These are phyloP conservation scores for Paxillus rubicundulus DNA, from an alignment of 768 basidiomycete species.

Conservation along the genomic window DNA sequence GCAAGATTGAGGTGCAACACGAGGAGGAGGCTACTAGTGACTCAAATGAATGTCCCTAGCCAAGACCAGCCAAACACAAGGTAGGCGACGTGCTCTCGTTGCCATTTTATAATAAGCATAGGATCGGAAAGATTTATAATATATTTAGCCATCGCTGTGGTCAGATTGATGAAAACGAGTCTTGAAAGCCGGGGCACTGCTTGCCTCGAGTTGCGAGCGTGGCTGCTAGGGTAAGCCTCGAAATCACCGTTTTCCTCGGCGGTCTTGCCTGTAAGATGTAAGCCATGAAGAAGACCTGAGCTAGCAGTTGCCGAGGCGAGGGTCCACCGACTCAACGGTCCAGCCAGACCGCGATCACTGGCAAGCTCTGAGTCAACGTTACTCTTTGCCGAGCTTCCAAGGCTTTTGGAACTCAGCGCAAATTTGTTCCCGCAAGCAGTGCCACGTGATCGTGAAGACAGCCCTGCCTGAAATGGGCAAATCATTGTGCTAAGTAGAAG, in stretches of 20 bases:
- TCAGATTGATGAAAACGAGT: not conserved
- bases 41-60: slow-evolving; percentile 12
- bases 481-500: not conserved
- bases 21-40: not conserved
- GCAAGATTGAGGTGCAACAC: not conserved
- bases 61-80: slow-evolving; percentile 6
- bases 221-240: not conserved
- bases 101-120: not conserved
- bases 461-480: not conserved
- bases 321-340: too few relatives aligned
- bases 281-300: too few relatives aligned
- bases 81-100: slow-evolving; percentile 2
- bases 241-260: not conserved
- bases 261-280: not conserved
- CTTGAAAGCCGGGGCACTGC: not conserved
- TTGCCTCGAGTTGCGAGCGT: slow-evolving; percentile 6
- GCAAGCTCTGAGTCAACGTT: too few relatives aligned
- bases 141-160: slow-evolving; percentile 1
- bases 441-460: slow-evolving; percentile 26
- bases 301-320: too few relatives aligned
- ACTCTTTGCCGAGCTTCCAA: too few relatives aligned
- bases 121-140: not conserved
- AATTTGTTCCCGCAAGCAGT: too few relatives aligned
- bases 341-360: too few relatives aligned
- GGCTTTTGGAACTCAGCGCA: too few relatives aligned